These are phyloP conservation scores for Orbilia blumenaviensis DNA, from an alignment of 2,329 filamentous ascomycete species.

Conservation along the genomic window DNA sequence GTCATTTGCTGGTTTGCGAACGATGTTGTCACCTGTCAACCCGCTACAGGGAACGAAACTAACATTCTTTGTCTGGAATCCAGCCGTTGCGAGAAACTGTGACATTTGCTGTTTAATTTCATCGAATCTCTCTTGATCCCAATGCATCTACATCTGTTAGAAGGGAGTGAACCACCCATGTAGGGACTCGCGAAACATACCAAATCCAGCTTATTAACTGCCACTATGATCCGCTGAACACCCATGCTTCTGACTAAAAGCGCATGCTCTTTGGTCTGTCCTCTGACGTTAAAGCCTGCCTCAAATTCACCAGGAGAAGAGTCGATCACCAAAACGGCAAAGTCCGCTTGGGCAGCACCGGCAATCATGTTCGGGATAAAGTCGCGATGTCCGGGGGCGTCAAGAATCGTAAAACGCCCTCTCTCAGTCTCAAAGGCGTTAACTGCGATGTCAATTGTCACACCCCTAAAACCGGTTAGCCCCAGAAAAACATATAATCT, in stretches of 20 bases:
- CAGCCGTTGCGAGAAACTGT: constrained; percentile 81
- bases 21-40: constrained; percentile 86
- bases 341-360: constrained; percentile 92
- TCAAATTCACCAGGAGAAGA: constrained; percentile 91
- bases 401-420: constrained; percentile 89
- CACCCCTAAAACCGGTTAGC: constrained; percentile 68
- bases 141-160: constrained; percentile 66
- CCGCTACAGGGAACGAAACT: constrained; percentile 91
- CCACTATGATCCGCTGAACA: constrained; percentile 85
- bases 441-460: constrained; percentile 96
- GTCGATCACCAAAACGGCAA: constrained; percentile 93
- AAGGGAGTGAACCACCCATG: not conserved
- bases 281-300: constrained; percentile 77
- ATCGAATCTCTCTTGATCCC: constrained; percentile 83
- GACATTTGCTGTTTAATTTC: constrained; percentile 85
- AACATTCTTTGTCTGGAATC: constrained; percentile 82
- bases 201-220: constrained; percentile 93
- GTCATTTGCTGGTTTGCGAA: constrained; percentile 67
- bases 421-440: constrained; percentile 91
- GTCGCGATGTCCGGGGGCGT: constrained; percentile 92
- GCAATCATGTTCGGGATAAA: constrained; percentile 99
- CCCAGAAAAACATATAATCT: not conserved
- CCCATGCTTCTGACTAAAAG: constrained; percentile 89
- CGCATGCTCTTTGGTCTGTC: constrained; percentile 93
- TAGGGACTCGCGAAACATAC: constrained; percentile 3